A percentile compares a stretch with the other conserved stretches of the same genome.
Conservation (phyloP, 2,329 filamentous ascomycete genomes). For the Tolypocladium guangdongense region DNA sequence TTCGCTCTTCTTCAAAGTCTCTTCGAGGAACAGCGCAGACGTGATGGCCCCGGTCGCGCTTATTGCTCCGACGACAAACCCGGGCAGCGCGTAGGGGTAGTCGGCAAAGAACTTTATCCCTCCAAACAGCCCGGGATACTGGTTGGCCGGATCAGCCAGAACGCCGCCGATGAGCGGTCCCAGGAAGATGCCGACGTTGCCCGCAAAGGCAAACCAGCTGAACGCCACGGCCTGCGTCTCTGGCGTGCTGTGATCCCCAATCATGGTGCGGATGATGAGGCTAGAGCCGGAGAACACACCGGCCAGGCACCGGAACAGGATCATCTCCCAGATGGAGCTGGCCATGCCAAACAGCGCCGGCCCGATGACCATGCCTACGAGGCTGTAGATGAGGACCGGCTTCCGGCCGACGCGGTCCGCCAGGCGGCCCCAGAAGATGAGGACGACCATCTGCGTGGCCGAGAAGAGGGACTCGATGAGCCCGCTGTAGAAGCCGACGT, state of each 20-base stretch:
- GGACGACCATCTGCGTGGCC: constrained; percentile 63
- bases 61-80: constrained; percentile 44
- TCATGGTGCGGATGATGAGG: constrained; percentile 67
- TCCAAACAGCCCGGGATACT: constrained; percentile 47
- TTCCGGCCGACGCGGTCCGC: constrained; percentile 60
- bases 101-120: constrained; percentile 31
- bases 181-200: constrained; percentile 63
- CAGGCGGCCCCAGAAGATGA: constrained; percentile 59
- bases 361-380: constrained; percentile 50
- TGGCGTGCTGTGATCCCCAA: constrained; percentile 59
- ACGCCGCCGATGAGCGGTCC: constrained; percentile 61
- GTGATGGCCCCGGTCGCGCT: constrained; percentile 41
- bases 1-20: constrained; percentile 36
- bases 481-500: constrained; percentile 71
- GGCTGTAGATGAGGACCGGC: constrained; percentile 56
- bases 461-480: constrained; percentile 67
- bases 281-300: constrained; percentile 66
- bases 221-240: constrained; percentile 64
- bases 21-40: constrained; percentile 47
- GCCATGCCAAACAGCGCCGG: constrained; percentile 60
- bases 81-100: constrained; percentile 45
- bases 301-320: constrained; percentile 57
- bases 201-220: constrained; percentile 64
- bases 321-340: constrained; percentile 59
- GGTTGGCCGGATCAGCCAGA: constrained; percentile 54